Conservation (phyloP, 2,329 filamentous ascomycete genomes). For the Alternaria gansuensis region DNA sequence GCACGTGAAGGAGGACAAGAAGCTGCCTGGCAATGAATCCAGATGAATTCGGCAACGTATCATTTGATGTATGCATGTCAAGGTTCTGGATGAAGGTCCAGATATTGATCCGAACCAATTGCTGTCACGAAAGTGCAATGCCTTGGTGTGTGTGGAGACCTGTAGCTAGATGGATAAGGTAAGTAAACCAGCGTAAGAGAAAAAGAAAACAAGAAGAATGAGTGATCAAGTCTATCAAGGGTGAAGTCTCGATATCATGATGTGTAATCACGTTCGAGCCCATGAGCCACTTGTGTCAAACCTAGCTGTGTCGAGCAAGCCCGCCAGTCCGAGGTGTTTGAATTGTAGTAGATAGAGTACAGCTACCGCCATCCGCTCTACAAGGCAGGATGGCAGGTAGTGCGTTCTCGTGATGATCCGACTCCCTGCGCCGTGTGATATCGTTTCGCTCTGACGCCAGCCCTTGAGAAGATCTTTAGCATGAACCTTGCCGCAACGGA, state of each 20-base stretch:
- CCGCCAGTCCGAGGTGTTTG: constrained; percentile 35
- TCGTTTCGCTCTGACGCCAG: constrained; percentile 28
- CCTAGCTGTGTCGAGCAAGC: constrained; percentile 40
- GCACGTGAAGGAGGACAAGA: constrained; percentile 31
- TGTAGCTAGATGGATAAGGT: constrained; percentile 29
- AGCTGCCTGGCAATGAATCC: constrained; percentile 36
- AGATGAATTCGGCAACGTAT: constrained; percentile 34
- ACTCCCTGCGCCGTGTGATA: constrained; percentile 22
- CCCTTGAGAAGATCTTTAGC: constrained; percentile 37
- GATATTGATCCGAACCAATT: constrained; percentile 34
- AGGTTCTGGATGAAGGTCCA: constrained; percentile 36
- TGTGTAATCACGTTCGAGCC: constrained; percentile 52
- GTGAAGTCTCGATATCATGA: constrained; percentile 52
- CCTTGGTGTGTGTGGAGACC: constrained; percentile 13
- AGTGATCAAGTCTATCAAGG: constrained; percentile 36
- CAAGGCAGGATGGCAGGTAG: constrained; percentile 50
- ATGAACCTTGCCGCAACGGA: constrained; percentile 21
- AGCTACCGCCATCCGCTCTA: constrained; percentile 50
- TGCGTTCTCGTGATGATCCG: constrained; percentile 46
- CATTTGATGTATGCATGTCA: constrained; percentile 33
- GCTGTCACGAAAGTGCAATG: constrained; percentile 30
- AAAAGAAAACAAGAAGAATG: constrained; percentile 18
- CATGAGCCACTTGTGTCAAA: constrained; percentile 45
- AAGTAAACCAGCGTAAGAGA: constrained; percentile 25
- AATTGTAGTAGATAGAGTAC: constrained; percentile 49